These are phyloP conservation scores for Sequoiadendron giganteum DNA, from an alignment of 75 land plant species.

Conservation along the genomic window DNA sequence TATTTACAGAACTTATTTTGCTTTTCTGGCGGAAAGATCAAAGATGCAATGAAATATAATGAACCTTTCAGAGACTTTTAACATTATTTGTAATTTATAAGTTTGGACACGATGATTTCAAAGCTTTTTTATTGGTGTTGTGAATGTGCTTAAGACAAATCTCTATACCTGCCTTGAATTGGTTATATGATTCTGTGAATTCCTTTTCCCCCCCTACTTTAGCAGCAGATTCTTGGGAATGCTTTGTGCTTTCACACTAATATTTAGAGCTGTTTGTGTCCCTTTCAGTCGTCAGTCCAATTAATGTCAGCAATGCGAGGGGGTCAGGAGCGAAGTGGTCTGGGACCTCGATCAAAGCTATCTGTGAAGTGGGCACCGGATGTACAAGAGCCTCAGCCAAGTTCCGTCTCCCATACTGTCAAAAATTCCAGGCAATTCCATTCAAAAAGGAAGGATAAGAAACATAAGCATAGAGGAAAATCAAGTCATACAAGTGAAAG, in stretches of 20 bases:
- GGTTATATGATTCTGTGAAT: not conserved
- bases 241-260: not conserved
- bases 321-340: conserved; percentile 47
- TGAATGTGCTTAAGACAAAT: not conserved
- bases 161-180: not conserved
- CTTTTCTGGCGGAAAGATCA: not conserved
- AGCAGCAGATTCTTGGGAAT: not conserved
- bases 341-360: conserved; percentile 31
- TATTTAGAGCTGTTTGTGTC: not conserved
- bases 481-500: conserved; percentile 15
- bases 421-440: conserved; percentile 14
- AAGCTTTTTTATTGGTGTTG: not conserved
- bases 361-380: conserved; percentile 78
- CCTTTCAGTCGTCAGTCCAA: conserved; percentile 22
- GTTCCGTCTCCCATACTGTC: conserved; percentile 47
- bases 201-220: not conserved
- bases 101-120: not conserved
- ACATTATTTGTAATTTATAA: not conserved
- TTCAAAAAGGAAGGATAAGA: conserved; percentile 10
- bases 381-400: conserved; percentile 66
- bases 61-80: not conserved
- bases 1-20: not conserved
- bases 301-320: conserved; percentile 70
- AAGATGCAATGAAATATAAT: not conserved
- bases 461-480: conserved; percentile 25